A percentile compares a stretch with the other conserved stretches of the same genome.
These are phyloP conservation scores for Endothia cerciana DNA, from an alignment of 2,329 filamentous ascomycete genomes.

Conservation along the genomic window DNA sequence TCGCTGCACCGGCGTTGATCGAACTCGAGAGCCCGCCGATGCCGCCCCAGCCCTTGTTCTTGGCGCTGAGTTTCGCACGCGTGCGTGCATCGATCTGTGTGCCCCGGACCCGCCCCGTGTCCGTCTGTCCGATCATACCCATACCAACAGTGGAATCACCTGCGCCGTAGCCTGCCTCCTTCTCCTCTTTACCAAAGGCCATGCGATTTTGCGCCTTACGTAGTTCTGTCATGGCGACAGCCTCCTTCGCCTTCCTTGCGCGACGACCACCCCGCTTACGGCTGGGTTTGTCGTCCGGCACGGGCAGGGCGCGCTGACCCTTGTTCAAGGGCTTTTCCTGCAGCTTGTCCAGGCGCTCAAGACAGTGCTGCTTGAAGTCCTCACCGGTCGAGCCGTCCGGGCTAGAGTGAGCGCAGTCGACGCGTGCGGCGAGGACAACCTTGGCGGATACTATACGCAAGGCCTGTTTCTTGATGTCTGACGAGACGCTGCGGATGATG, in stretches of 20 bases:
- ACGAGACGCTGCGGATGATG: constrained; percentile 82
- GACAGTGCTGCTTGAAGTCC: constrained; percentile 78
- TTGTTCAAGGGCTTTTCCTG: constrained; percentile 91
- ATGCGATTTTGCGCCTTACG: constrained; percentile 96
- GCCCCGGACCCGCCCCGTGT: constrained; percentile 86
- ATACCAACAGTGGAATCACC: constrained; percentile 85
- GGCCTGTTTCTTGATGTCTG: constrained; percentile 87
- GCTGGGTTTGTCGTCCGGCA: constrained; percentile 92
- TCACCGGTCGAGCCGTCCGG: constrained; percentile 83
- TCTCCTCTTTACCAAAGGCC: constrained; percentile 94
- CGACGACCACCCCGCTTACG: constrained; percentile 89
- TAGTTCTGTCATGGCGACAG: constrained; percentile 93
- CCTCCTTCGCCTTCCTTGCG: constrained; percentile 93
- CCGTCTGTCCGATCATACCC: constrained; percentile 91
- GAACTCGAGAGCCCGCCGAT: constrained; percentile 61
- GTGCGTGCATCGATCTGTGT: constrained; percentile 93
- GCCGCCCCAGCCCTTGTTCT: constrained; percentile 93
- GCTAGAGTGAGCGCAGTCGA: constrained; percentile 82
- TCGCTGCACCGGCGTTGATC: constrained; percentile 71
- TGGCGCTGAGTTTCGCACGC: constrained; percentile 88
- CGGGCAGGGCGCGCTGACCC: constrained; percentile 81
- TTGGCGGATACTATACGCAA: constrained; percentile 95
- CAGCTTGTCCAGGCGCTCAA: constrained; percentile 87
- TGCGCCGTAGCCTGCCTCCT: constrained; percentile 86
- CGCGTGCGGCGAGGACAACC: constrained; percentile 87